Conservation (phyloP, 1,284 basidiomycete genomes). For the Cryptococcus floricola region DNA sequence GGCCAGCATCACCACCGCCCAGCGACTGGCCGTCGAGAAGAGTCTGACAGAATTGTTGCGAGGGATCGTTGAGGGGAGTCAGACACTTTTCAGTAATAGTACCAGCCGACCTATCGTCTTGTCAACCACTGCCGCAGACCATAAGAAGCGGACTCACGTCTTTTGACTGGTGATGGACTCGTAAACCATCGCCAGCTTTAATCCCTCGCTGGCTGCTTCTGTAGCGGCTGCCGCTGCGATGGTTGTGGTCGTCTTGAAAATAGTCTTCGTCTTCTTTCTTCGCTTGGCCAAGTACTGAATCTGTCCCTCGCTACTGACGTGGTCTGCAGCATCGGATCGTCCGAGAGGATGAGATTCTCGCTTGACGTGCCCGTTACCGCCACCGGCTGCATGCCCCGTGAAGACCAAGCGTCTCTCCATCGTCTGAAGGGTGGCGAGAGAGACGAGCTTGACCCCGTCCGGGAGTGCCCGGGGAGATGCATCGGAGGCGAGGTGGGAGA, state of each 20-base stretch:
- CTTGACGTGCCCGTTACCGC: too few species aligned
- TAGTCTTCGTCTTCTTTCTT: not conserved
- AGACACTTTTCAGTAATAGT: conserved; percentile 21
- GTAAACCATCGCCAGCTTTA: conserved; percentile 7
- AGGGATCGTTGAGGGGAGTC: conserved; percentile 17
- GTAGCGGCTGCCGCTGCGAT: conserved; percentile 1
- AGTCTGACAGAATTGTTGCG: conserved; percentile 20
- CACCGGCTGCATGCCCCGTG: conserved; percentile 9
- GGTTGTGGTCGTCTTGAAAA: not conserved
- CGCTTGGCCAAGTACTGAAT: too few species aligned
- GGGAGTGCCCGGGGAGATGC: not conserved
- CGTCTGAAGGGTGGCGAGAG: not conserved
- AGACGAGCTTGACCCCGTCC: not conserved
- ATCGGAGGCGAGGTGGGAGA: not conserved
- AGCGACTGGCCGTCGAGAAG: conserved; percentile 12
- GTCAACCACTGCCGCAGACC: not conserved
- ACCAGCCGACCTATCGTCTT: conserved; percentile 14
- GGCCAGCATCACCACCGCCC: conserved; percentile 5
- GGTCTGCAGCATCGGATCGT: too few species aligned
- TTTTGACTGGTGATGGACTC: conserved; percentile 5
- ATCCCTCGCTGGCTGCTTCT: conserved; percentile 1
- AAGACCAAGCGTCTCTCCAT: not conserved
- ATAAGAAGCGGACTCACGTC: not conserved
- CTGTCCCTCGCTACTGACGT: too few species aligned
- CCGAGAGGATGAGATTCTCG: too few species aligned